Percentiles rank a stretch among this genome's conserved stretches.
Conservation (phyloP, 2,329 filamentous ascomycete genomes). For the Penicillium sp. region DNA sequence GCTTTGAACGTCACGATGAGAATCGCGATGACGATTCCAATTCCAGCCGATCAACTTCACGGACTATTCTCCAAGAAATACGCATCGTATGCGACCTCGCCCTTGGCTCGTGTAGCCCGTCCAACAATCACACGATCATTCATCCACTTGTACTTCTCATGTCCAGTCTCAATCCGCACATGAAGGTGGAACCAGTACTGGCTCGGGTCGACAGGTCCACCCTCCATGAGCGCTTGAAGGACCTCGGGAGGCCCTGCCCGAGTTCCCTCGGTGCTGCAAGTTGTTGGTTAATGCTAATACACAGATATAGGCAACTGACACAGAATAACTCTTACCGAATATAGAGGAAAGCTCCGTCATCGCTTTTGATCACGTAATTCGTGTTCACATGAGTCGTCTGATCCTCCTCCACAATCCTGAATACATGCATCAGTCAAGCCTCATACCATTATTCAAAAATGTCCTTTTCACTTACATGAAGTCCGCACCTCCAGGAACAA, state of each 20-base stretch:
- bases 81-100: slow-evolving; percentile 29
- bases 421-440: background rate
- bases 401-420: slow-evolving; percentile 27
- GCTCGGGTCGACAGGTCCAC: slow-evolving; percentile 23
- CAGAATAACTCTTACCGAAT: slow-evolving; percentile 16
- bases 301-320: background rate
- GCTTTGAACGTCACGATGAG: background rate
- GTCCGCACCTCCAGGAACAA: slow-evolving; percentile 27
- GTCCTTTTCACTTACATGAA: slow-evolving; percentile 19
- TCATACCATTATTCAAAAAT: background rate
- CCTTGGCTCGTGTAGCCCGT: slow-evolving; percentile 23
- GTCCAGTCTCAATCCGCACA: slow-evolving; percentile 25
- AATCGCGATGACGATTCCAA: background rate
- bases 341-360: slow-evolving; percentile 27
- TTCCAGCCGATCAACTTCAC: background rate
- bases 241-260: slow-evolving; percentile 27
- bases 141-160: slow-evolving; percentile 29
- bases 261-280: slow-evolving; percentile 26
- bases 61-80: slow-evolving; percentile 26
- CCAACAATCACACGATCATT: slow-evolving; percentile 29
- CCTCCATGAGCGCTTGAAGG: slow-evolving; percentile 26
- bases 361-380: slow-evolving; percentile 28
- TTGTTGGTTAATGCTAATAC: background rate
- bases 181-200: slow-evolving; percentile 31
- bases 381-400: slow-evolving; percentile 30